These are phyloP conservation scores for Dalbergia cultrata DNA, from an alignment of 306 rosid species.

Conservation along the genomic window DNA sequence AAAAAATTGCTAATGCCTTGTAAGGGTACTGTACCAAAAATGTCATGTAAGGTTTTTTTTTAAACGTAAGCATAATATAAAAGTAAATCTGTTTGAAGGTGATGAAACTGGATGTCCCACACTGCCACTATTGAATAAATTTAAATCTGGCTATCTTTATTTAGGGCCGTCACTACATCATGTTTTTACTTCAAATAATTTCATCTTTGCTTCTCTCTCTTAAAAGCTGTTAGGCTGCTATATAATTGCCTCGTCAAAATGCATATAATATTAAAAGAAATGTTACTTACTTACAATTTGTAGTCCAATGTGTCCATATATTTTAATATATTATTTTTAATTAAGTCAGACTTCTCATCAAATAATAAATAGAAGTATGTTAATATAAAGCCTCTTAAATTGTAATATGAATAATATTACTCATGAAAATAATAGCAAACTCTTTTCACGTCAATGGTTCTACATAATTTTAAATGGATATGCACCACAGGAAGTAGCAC, in stretches of 20 bases:
- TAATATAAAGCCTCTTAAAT: too few relatives aligned
- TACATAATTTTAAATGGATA: conserved; percentile 3
- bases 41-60: conserved; percentile 13
- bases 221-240: background rate
- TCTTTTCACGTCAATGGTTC: conserved; percentile 17
- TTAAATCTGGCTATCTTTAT: conserved; percentile 49
- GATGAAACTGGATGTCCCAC: conserved; percentile 49
- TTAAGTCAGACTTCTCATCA: too few relatives aligned
- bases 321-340: too few relatives aligned
- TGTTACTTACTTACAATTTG: too few relatives aligned
- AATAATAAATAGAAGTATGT: too few relatives aligned
- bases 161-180: conserved; percentile 52
- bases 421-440: background rate
- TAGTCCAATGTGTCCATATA: too few relatives aligned
- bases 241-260: conserved; percentile 23
- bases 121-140: conserved; percentile 46
- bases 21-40: conserved; percentile 30
- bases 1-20: conserved; percentile 10
- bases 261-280: background rate
- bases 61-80: conserved; percentile 44
- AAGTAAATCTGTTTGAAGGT: conserved; percentile 48
- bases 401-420: too few relatives aligned
- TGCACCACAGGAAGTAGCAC: background rate
- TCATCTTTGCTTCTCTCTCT: conserved; percentile 4
- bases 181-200: conserved; percentile 33